These are phyloP conservation scores for Solanum arcanum DNA, from an alignment of 257 asterid species.

Conservation along the genomic window DNA sequence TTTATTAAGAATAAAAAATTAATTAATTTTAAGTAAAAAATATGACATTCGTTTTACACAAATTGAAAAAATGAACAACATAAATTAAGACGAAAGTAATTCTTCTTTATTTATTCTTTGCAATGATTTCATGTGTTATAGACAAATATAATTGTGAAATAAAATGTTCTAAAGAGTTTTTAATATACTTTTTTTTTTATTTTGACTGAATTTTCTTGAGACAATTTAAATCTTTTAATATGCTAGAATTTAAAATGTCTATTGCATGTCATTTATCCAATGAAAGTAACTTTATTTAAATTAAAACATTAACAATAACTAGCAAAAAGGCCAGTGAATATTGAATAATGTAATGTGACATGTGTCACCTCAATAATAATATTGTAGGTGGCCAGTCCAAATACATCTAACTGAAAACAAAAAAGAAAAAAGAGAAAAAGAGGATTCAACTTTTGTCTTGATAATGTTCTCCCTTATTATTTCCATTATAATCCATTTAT, in stretches of 20 bases:
- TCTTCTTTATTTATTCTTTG: too few species aligned
- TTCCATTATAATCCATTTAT: not conserved
- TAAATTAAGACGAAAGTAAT: not conserved
- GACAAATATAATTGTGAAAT: not conserved
- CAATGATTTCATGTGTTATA: not conserved
- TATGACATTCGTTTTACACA: not conserved
- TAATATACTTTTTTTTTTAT: not conserved
- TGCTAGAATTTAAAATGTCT: not conserved
- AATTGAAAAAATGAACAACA: too few species aligned
- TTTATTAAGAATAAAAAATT: too few species aligned
- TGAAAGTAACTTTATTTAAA: not conserved
- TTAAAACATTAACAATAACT: not conserved
- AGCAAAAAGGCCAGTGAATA: not conserved
- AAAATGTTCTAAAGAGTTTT: not conserved
- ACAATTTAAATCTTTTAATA: too few species aligned
- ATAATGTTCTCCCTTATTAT: not conserved
- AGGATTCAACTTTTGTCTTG: not conserved
- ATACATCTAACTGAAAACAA: not conserved
- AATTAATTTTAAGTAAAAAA: too few species aligned
- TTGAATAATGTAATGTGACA: not conserved
- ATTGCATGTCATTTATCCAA: not conserved
- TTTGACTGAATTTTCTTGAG: not conserved
- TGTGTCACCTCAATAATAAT: not conserved
- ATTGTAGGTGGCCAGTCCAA: not conserved
- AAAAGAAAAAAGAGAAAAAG: not conserved